Conservation (phyloP, 805 yeast genomes). For the Yarrowia phangngaensis region DNA sequence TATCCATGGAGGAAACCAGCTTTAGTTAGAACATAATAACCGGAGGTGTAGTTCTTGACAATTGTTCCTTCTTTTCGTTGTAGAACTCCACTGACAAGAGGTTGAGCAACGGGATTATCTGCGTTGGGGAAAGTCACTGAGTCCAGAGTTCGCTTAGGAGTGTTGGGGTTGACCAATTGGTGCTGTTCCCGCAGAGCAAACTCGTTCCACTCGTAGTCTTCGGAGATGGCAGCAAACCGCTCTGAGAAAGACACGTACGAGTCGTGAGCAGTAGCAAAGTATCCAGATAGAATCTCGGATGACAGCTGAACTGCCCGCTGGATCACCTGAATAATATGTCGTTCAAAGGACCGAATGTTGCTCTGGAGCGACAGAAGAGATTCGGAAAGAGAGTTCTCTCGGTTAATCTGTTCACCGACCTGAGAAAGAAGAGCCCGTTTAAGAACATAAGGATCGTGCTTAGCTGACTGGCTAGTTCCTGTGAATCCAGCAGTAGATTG, state of each 20-base stretch:
- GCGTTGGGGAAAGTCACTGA: conserved; percentile 43
- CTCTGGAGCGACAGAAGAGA: conserved; percentile 45
- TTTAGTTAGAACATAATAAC: conserved; percentile 48
- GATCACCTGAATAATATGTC: conserved; percentile 44
- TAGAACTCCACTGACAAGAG: conserved; percentile 49
- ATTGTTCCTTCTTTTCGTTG: conserved; percentile 47
- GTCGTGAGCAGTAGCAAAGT: conserved; percentile 37
- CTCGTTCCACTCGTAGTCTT: conserved; percentile 46
- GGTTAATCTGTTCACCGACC: conserved; percentile 44
- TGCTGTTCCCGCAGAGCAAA: conserved; percentile 41
- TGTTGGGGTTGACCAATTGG: conserved; percentile 39
- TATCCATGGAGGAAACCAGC: conserved; percentile 47
- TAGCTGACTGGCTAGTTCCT: conserved; percentile 35
- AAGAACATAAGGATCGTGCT: conserved; percentile 48
- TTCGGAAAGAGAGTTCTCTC: conserved; percentile 48
- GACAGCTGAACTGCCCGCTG: conserved; percentile 42
- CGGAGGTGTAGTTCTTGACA: conserved; percentile 44
- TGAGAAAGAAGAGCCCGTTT: conserved; percentile 42
- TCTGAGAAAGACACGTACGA: conserved; percentile 38
- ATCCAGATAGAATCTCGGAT: conserved; percentile 36
- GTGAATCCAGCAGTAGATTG: conserved; percentile 39
- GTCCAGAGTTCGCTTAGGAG: conserved; percentile 42
- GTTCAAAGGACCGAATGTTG: conserved; percentile 44
- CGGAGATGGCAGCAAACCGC: conserved; percentile 40
- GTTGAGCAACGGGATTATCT: conserved; percentile 43